Evolutionary conservation across 495 filamentous ascomycete genomes (phyloP), one percentile per base, ranked within the genome.

Genomic region (Sporormia fimetaria): DNA sequence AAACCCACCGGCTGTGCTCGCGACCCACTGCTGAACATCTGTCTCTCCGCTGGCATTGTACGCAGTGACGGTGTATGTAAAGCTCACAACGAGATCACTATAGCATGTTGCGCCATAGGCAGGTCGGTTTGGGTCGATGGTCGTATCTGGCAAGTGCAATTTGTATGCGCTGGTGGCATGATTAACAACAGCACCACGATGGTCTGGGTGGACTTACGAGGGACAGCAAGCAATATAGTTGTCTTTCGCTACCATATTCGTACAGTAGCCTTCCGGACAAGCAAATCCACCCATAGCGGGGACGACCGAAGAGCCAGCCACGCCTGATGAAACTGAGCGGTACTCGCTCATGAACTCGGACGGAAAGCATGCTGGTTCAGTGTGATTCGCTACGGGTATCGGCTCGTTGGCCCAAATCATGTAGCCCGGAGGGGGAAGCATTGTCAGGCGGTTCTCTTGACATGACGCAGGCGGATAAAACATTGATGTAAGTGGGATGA

Each of bases 181-280:
- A n/a, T n/a, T n/a, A n/a, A n/a, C n/a, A n/a, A n/a, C n/a, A n/a
- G n/a, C n/a, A n/a, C n/a, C n/a, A n/a, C n/a, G n/a, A n/a, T n/a
- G n/a, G n/a, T n/a, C n/a, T n/a, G n/a, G n/a, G n/a, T n/a, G n/a
- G n/a, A 39, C 45, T 42, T 26, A 49, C 45, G 24, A 30, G 12
- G 38, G 45, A 42, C 45, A 49, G 27, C 45, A 49, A 3, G 33
- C 45, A 9, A 37, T 26, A 27, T 49, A 49, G 14, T 49, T 49
- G 4, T 40, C 32, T 4, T 42, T 33, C 2, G 23, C 38, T 3
- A 33, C 45, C 9, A 42, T 33, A 37, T 34, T 40, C 12, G 45
- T 49, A 29, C 45, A 49, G 25, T 31, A 42, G 20, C 42, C 26
- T 11, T 16, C 10, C 16, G 45, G 38, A 21, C 45, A 49, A 1